Conservation (phyloP, 345 rosid species). For the Eucalyptus polyanthemos region DNA sequence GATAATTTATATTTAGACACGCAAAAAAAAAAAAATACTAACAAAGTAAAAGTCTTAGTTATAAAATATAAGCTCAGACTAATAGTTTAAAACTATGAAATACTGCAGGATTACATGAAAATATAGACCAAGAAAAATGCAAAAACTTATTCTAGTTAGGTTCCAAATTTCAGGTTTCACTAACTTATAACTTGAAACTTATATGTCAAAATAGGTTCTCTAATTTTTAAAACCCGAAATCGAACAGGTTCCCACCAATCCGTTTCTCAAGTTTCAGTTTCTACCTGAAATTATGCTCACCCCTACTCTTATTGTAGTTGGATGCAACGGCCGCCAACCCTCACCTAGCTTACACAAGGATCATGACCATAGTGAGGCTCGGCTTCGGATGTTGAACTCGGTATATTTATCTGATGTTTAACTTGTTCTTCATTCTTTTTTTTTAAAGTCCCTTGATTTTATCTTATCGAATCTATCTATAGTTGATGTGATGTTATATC, state of each 20-base stretch:
- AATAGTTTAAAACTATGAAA: no score
- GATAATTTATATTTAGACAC: no score
- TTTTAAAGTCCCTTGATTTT: not conserved
- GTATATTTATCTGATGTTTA: not conserved
- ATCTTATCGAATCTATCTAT: not conserved
- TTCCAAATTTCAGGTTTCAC: no score
- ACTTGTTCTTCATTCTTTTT: not conserved
- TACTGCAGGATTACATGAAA: accelerated
- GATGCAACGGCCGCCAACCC: not conserved
- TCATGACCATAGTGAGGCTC: not conserved
- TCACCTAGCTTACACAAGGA: not conserved
- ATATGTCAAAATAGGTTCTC: no score
- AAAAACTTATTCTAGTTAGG: no score
- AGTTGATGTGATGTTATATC: not conserved
- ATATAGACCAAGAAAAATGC: no score
- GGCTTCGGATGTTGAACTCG: accelerated
- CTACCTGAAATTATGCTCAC: no score
- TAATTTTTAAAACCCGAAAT: no score
- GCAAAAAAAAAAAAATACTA: no score
- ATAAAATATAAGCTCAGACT: accelerated
- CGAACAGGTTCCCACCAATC: no score
- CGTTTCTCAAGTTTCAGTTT: accelerated
- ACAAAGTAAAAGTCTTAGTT: no score
- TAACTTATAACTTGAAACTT: no score
- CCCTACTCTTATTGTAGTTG: not conserved